A percentile compares a stretch with the other conserved stretches of the same genome.
phyloP scores from a whole-genome alignment of 306 rosid genomes.

The Prunus mume region DNA sequence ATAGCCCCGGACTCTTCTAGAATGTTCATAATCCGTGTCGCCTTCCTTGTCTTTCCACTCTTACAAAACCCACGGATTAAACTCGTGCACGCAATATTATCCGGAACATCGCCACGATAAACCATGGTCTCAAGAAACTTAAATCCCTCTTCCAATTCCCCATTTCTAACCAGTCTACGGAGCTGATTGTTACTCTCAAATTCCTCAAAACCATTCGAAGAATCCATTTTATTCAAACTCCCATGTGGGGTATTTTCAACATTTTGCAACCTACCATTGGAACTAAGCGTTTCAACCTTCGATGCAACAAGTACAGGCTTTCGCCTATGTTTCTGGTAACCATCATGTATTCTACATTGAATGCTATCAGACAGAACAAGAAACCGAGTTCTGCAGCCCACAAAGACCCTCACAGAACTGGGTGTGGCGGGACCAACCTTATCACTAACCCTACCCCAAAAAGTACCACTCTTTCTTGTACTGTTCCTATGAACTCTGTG shows the following conservation, averaged over 20 bases:
- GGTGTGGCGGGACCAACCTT: constrained; percentile 13
- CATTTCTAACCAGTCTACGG: constrained; percentile 55
- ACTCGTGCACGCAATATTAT: constrained; percentile 70
- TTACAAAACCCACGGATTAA: constrained; percentile 83
- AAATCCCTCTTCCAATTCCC: constrained; percentile 69
- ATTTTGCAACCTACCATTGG: constrained; percentile 47
- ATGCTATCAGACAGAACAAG: constrained; percentile 26
- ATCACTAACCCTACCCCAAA: constrained; percentile 26
- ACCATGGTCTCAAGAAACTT: constrained; percentile 60
- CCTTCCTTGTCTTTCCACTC: constrained; percentile 60
- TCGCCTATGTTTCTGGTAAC: constrained; percentile 16
- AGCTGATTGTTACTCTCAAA: constrained; percentile 56
- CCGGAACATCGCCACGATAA: constrained; percentile 65
- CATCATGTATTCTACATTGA: constrained; percentile 19
- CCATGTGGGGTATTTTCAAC: constrained; percentile 26
- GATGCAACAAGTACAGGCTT: constrained; percentile 46
- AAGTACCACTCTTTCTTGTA: constrained; percentile 18
- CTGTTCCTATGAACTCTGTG: constrained; percentile 27
- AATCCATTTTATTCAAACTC: constrained; percentile 32
- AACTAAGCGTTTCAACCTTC: constrained; percentile 40
- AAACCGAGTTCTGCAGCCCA: constrained; percentile 35
- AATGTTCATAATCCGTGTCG: constrained; percentile 64
- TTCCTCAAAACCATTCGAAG: constrained; percentile 46
- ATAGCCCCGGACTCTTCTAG: constrained; percentile 77
- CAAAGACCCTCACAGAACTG: constrained; percentile 16